Evolutionary conservation across 2,329 filamentous ascomycete genomes (phyloP).

Genomic region (Colletotrichum camelliae): DNA sequence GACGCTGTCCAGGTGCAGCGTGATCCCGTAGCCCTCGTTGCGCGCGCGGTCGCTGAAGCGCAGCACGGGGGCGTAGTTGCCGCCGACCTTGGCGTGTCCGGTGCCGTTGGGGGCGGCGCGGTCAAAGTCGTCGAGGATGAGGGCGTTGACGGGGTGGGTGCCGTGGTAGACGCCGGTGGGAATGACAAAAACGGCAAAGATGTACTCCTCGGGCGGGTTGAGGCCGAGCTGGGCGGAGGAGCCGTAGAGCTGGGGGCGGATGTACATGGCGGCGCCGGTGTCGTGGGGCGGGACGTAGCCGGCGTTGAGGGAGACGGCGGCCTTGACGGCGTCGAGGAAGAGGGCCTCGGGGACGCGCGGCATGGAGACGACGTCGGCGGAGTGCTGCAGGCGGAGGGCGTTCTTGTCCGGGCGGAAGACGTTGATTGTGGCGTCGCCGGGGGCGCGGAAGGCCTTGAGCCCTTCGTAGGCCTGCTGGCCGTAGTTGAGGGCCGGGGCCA

Average conservation of each 20-base stretch:
- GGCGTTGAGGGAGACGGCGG: conserved; percentile 88
- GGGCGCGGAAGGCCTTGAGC: conserved; percentile 92
- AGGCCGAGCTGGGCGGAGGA: conserved; percentile 86
- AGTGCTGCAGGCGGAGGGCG: conserved; percentile 83
- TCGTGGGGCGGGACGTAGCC: conserved; percentile 89
- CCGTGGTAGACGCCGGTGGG: conserved; percentile 96
- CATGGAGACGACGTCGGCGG: conserved; percentile 82
- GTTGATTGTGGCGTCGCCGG: conserved; percentile 71
- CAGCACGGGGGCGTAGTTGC: conserved; percentile 94
- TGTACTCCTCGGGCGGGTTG: conserved; percentile 89
- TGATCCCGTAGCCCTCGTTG: conserved; percentile 86
- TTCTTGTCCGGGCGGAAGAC: conserved; percentile 91
- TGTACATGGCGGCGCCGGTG: conserved; percentile 90
- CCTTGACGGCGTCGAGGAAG: conserved; percentile 77
- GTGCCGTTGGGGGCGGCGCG: conserved; percentile 90
- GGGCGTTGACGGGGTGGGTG: conserved; percentile 80
- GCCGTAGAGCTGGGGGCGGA: conserved; percentile 88
- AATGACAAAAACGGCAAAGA: conserved; percentile 86
- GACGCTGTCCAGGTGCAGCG: conserved; percentile 87
- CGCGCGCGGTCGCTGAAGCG: conserved; percentile 85
- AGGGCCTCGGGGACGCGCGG: conserved; percentile 78
- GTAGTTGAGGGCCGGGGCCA: conserved; percentile 96
- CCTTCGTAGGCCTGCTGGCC: conserved; percentile 98
- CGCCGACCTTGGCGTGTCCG: conserved; percentile 90
- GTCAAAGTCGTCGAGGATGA: conserved; percentile 93